phyloP scores from a whole-genome alignment of 2,329 filamentous ascomycete genomes.

The Boeremia exigua region DNA sequence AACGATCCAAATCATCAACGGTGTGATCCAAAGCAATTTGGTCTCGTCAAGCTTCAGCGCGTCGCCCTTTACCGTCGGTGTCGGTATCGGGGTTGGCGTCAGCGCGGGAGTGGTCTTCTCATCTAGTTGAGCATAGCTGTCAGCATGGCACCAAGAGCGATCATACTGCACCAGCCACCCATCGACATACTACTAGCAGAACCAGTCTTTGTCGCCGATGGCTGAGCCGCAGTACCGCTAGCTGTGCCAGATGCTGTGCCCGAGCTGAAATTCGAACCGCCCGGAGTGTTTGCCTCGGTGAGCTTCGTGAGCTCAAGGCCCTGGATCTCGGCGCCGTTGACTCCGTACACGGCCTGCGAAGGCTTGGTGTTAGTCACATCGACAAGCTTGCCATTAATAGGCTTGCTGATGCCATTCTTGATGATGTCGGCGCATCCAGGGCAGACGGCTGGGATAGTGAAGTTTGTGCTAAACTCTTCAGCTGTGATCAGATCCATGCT shows the following conservation, averaged over 20 bases:
- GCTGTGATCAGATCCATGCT: constrained; percentile 68
- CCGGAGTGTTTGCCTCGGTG: constrained; percentile 61
- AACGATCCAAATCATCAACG: neutral
- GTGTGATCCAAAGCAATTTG: neutral
- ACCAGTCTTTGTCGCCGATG: constrained; percentile 26
- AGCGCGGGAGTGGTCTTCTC: neutral
- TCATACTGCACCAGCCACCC: constrained; percentile 15
- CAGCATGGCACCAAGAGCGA: constrained; percentile 13
- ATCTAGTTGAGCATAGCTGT: constrained; percentile 16
- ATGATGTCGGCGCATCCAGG: constrained; percentile 77
- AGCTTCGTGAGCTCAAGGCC: constrained; percentile 66
- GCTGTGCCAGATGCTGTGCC: constrained; percentile 5
- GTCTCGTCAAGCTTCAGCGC: neutral
- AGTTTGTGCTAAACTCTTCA: constrained; percentile 74
- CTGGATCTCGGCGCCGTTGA: constrained; percentile 64
- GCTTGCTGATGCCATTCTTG: constrained; percentile 72
- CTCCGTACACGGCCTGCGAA: constrained; percentile 62
- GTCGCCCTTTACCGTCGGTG: constrained; percentile 4
- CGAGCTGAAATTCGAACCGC: constrained; percentile 45
- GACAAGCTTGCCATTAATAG: constrained; percentile 64
- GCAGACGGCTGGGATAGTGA: constrained; percentile 72
- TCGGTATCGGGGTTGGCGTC: constrained; percentile 1
- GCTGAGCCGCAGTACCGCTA: constrained; percentile 21
- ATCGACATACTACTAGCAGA: constrained; percentile 18
- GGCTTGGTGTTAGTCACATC: constrained; percentile 63